Evolutionary conservation across 2,329 filamentous ascomycete species (phyloP).

Genomic region (Talaromyces sp.): DNA sequence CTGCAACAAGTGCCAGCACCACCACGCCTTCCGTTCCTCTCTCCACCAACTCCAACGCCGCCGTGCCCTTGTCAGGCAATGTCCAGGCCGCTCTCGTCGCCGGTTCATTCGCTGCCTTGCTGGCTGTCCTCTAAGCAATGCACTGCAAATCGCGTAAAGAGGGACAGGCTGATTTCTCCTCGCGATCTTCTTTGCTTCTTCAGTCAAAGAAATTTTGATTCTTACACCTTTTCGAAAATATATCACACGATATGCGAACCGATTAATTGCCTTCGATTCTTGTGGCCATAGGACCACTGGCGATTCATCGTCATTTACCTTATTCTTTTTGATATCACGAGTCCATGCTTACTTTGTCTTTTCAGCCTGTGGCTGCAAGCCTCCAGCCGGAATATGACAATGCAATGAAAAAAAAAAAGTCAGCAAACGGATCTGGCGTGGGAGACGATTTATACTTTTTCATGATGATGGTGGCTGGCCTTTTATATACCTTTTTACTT

Average conservation of each 20-base stretch:
- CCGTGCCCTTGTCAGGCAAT: slow-evolving; percentile 19
- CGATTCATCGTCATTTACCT: slow-evolving; percentile 9
- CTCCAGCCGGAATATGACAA: slow-evolving; percentile 4
- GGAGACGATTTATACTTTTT: slow-evolving; percentile 15
- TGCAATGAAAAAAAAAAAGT: slow-evolving; percentile 13
- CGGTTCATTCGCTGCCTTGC: slow-evolving; percentile 36
- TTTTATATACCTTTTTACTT: slow-evolving; percentile 14
- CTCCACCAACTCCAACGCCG: slow-evolving; percentile 19
- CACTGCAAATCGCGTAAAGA: neutral
- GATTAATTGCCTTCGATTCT: slow-evolving; percentile 22
- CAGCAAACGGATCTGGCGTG: slow-evolving; percentile 14
- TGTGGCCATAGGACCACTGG: neutral
- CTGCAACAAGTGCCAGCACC: neutral
- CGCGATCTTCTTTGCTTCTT: neutral
- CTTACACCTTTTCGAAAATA: slow-evolving; percentile 1
- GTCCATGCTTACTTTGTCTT: slow-evolving; percentile 30
- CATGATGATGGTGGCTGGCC: slow-evolving; percentile 16
- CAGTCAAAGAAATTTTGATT: slow-evolving; percentile 1
- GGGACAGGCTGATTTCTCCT: neutral
- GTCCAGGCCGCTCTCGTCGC: slow-evolving; percentile 34
- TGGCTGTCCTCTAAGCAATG: slow-evolving; percentile 34
- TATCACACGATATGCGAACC: slow-evolving; percentile 19
- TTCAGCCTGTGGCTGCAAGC: slow-evolving; percentile 21
- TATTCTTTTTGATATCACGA: slow-evolving; percentile 30
- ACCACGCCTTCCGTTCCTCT: neutral